Conservation (phyloP, 805 yeast genomes). For the Diddensiella transvaalensis region DNA sequence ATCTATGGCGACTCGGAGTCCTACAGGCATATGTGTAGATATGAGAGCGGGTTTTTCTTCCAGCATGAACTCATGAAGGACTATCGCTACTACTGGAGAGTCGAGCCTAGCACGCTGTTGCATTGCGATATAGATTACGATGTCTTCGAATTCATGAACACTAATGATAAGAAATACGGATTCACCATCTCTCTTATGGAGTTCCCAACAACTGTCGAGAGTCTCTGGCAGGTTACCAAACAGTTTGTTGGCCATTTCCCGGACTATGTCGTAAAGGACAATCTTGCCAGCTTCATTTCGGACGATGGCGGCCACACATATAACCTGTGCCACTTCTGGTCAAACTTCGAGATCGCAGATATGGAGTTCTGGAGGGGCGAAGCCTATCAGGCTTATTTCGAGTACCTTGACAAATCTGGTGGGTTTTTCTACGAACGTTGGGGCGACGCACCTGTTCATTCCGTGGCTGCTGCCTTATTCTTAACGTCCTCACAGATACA, state of each 20-base stretch:
- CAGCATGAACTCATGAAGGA: constrained; percentile 68
- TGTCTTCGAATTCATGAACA: constrained; percentile 73
- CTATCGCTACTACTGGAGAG: constrained; percentile 94
- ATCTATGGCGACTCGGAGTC: constrained; percentile 66
- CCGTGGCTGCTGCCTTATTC: constrained; percentile 80
- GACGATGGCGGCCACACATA: constrained; percentile 62
- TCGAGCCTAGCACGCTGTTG: constrained; percentile 79
- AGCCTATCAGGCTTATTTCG: constrained; percentile 68
- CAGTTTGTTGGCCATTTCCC: constrained; percentile 60
- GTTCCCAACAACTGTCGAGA: constrained; percentile 64
- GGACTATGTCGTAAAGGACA: constrained; percentile 53
- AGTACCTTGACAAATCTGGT: constrained; percentile 71
- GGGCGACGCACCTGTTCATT: constrained; percentile 95
- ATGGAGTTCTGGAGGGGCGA: constrained; percentile 71
- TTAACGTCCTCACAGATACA: constrained; percentile 67
- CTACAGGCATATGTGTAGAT: constrained; percentile 90
- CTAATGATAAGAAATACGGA: constrained; percentile 68
- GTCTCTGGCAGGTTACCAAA: constrained; percentile 71
- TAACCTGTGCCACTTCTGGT: constrained; percentile 88
- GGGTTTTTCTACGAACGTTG: constrained; percentile 94
- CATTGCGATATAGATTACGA: constrained; percentile 83
- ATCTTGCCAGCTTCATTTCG: constrained; percentile 65
- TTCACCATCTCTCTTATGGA: constrained; percentile 79
- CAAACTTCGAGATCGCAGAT: constrained; percentile 80
- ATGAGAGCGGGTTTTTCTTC: constrained; percentile 85